phyloP scores from a whole-genome alignment of 345 rosid genomes.

The Leavenworthia alabamica region DNA sequence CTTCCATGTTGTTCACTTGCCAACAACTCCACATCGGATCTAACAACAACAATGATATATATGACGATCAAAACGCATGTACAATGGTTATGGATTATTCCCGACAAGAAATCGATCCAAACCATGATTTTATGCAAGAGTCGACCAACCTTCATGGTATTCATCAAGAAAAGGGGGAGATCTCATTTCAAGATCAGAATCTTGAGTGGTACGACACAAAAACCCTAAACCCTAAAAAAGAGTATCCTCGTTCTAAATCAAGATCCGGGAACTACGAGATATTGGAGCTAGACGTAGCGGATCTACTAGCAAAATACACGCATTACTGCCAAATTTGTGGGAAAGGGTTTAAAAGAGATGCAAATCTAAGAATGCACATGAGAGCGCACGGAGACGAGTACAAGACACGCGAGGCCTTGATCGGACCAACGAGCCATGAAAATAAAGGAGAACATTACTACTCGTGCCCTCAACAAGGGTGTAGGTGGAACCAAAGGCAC shows the following conservation, averaged over 20 bases:
- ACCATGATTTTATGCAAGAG: conserved; percentile 12
- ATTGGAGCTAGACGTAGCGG: conserved; percentile 53
- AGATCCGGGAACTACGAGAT: conserved; percentile 31
- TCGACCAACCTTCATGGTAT: not conserved
- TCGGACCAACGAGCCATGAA: conserved; percentile 38
- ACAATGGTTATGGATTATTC: conserved; percentile 22
- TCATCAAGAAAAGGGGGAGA: conserved; percentile 33
- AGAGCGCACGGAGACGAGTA: conserved; percentile 98
- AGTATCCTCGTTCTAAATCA: conserved; percentile 9
- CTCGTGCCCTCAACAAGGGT: conserved; percentile 79
- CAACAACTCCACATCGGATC: conserved; percentile 45
- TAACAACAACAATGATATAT: conserved; percentile 6
- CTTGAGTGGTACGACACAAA: conserved; percentile 30
- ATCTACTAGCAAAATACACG: conserved; percentile 71
- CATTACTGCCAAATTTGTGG: conserved; percentile 90
- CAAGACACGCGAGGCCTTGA: conserved; percentile 71
- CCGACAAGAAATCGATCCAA: not conserved
- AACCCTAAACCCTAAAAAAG: conserved; percentile 17
- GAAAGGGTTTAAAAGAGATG: conserved; percentile 97
- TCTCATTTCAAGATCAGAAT: conserved; percentile 25
- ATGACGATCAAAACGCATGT: not conserved
- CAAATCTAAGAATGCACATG: conserved; percentile 97
- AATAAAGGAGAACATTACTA: conserved; percentile 38
- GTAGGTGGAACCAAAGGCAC: conserved; percentile 81
- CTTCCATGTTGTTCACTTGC: conserved; percentile 59